Percentiles rank a stretch among this genome's conserved stretches.
phyloP scores from a whole-genome alignment of 1,284 basidiomycete genomes.

The Anthracocystis walkeri region DNA sequence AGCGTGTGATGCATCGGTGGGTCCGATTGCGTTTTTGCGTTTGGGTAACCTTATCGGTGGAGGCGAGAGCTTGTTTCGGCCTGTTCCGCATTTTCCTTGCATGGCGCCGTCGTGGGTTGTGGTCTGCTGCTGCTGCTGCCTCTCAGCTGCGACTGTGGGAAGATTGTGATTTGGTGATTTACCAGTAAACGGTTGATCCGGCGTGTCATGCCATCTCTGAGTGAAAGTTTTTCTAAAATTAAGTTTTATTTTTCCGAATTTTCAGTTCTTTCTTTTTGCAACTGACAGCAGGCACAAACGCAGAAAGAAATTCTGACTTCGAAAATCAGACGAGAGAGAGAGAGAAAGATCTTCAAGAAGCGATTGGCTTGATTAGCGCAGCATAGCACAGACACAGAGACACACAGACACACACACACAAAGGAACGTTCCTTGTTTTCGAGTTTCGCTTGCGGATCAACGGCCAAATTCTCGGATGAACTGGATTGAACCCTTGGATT shows the following conservation, averaged over 20 bases:
- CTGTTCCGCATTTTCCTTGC: not conserved
- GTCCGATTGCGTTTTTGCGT: constrained; percentile 5
- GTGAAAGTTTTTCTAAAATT: not conserved
- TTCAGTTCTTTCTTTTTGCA: not conserved
- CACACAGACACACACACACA: not conserved
- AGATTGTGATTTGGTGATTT: not conserved
- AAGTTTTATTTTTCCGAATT: not conserved
- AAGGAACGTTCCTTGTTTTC: constrained; percentile 6
- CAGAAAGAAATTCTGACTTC: not conserved
- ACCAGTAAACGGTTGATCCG: not conserved
- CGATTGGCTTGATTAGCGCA: constrained; percentile 5
- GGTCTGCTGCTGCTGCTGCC: not conserved
- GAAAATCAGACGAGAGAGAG: constrained; percentile 2
- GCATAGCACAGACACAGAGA: not conserved
- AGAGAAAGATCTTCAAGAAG: constrained; percentile 1
- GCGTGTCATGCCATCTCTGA: not conserved
- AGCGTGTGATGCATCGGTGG: constrained; percentile 9
- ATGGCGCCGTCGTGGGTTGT: too few species aligned
- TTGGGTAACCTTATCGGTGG: constrained; percentile 9
- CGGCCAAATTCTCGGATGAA: constrained; percentile 36
- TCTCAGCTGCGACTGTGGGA: not conserved
- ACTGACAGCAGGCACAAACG: too few species aligned
- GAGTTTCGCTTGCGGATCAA: constrained; percentile 9
- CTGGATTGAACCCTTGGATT: not conserved
- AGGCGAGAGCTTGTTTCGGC: not conserved